Percentiles rank a stretch among this genome's conserved stretches.
phyloP scores from a whole-genome alignment of 331 rosid species.

The Quercus phellos region DNA sequence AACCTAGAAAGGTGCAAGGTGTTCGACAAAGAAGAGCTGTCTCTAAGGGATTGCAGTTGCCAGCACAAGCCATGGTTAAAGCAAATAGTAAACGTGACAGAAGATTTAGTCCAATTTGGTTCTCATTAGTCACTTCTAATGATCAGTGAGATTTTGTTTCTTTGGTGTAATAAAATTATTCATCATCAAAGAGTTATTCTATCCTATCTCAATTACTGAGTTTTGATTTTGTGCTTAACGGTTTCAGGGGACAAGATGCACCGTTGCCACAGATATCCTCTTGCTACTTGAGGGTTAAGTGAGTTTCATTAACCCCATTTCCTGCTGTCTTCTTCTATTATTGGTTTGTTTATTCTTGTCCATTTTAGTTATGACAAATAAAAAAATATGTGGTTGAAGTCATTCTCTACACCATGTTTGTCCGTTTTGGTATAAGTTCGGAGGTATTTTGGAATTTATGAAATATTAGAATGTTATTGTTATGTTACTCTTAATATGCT shows the following conservation, averaged over 20 bases:
- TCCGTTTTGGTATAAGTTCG: neutral
- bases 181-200: neutral
- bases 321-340: neutral
- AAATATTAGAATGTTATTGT: neutral
- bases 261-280: slow-evolving; percentile 53
- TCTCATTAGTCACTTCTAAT: slow-evolving; percentile 54
- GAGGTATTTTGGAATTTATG: neutral
- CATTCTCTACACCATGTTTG: slow-evolving; percentile 7
- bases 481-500: neutral
- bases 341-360: neutral
- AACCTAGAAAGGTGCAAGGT: slow-evolving; percentile 10
- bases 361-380: neutral
- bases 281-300: slow-evolving; percentile 51
- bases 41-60: slow-evolving; percentile 28
- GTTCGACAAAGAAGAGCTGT: slow-evolving; percentile 18
- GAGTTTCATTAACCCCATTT: slow-evolving; percentile 25
- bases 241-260: slow-evolving; percentile 38
- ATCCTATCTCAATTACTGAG: neutral
- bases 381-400: slow-evolving; percentile 10
- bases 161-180: neutral
- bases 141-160: slow-evolving; percentile 36
- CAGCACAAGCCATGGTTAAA: slow-evolving; percentile 20
- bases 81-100: slow-evolving; percentile 6
- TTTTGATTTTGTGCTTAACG: slow-evolving; percentile 20
- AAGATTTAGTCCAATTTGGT: slow-evolving; percentile 39